A percentile compares a stretch with the other conserved stretches of the same genome.
Evolutionary conservation across 495 filamentous ascomycete genomes (phyloP).

Genomic region (Xylaria grammica): DNA sequence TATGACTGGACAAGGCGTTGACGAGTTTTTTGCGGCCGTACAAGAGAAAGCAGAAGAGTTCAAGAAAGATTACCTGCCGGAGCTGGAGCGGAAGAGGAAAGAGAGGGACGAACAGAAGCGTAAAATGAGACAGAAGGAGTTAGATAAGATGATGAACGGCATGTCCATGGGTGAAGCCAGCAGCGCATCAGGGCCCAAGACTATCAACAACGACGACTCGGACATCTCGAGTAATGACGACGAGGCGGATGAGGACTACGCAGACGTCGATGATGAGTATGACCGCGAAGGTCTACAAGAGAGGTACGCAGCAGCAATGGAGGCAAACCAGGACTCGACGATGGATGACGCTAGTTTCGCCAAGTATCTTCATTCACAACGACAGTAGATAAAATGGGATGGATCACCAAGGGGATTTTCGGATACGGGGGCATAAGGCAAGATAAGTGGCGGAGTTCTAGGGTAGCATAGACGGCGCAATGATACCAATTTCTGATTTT

Average conservation of each 20-base stretch:
- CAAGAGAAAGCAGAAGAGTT: conserved; percentile 88
- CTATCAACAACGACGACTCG: conserved; percentile 58
- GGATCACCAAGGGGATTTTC: not conserved
- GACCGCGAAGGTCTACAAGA: conserved; percentile 64
- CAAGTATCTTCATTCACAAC: conserved; percentile 57
- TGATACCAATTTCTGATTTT: conserved; percentile 49
- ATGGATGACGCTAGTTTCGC: conserved; percentile 64
- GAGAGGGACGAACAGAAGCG: conserved; percentile 76
- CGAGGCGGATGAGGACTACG: conserved; percentile 53
- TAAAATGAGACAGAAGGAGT: conserved; percentile 73
- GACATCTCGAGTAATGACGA: conserved; percentile 52
- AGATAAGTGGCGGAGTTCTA: conserved; percentile 15
- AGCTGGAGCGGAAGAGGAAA: conserved; percentile 78
- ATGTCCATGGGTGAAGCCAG: conserved; percentile 68
- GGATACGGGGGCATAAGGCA: not conserved
- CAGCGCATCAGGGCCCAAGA: conserved; percentile 35
- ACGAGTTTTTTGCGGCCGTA: conserved; percentile 91
- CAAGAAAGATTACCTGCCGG: conserved; percentile 87
- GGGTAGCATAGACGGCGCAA: conserved; percentile 29
- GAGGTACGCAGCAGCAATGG: conserved; percentile 65
- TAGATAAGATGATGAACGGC: conserved; percentile 92
- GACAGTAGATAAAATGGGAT: conserved; percentile 15
- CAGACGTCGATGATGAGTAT: conserved; percentile 53
- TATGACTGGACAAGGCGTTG: conserved; percentile 89
- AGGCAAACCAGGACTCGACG: conserved; percentile 49